Evolutionary conservation across 805 yeast species (phyloP).

Genomic region (Kurtzmaniella fragi): DNA sequence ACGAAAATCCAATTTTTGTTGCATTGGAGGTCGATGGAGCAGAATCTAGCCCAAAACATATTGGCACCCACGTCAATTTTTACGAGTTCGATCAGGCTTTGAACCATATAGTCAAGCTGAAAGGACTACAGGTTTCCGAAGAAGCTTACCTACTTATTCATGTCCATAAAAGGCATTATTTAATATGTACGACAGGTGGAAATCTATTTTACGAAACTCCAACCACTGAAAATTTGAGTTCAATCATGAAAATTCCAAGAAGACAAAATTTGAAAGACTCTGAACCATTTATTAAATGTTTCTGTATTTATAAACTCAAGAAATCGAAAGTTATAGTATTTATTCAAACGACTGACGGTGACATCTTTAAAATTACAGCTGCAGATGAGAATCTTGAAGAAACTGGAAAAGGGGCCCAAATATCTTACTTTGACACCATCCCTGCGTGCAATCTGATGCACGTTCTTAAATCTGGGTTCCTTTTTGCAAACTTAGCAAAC

Average conservation of each 20-base stretch:
- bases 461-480: constrained; percentile 69
- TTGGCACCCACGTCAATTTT: constrained; percentile 28
- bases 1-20: constrained; percentile 82
- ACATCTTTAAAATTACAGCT: constrained; percentile 56
- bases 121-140: constrained; percentile 6
- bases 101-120: constrained; percentile 60
- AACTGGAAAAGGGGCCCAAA: constrained; percentile 36
- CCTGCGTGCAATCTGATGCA: constrained; percentile 52
- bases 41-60: constrained; percentile 14
- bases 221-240: too few relatives aligned
- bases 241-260: constrained; percentile 44
- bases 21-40: constrained; percentile 63
- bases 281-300: constrained; percentile 38
- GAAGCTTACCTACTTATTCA: neutral
- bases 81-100: constrained; percentile 86
- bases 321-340: constrained; percentile 57
- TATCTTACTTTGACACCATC: constrained; percentile 74
- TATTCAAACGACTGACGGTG: constrained; percentile 69
- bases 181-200: too few relatives aligned
- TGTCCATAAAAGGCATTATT: too few relatives aligned
- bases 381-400: constrained; percentile 45
- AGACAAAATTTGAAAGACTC: constrained; percentile 22
- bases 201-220: too few relatives aligned
- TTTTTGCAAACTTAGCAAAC: constrained; percentile 60
- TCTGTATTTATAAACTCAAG: constrained; percentile 64